Conservation (phyloP, 306 rosid genomes). For the Medicago arabica region DNA sequence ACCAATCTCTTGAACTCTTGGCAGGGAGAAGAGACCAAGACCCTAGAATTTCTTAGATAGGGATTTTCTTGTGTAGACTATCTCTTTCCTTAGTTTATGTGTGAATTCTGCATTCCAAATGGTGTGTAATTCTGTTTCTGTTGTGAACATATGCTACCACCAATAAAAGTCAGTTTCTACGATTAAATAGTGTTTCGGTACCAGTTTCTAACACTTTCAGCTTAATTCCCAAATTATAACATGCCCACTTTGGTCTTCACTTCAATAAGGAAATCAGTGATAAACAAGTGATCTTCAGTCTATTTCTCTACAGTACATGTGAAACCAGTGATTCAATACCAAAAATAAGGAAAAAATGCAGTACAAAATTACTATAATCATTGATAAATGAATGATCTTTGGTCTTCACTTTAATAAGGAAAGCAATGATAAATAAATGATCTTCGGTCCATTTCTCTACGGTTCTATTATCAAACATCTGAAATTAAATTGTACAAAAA, state of each 20-base stretch:
- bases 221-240: background rate
- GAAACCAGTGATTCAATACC: background rate
- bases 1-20: too few species aligned
- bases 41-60: too few species aligned
- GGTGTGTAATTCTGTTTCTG: too few species aligned
- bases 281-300: constrained; percentile 1
- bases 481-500: constrained; percentile 1
- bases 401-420: background rate
- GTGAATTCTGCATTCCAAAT: too few species aligned
- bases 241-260: background rate
- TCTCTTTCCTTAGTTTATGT: too few species aligned
- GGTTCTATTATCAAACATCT: background rate
- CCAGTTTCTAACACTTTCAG: too few species aligned
- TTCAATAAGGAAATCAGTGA: background rate
- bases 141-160: too few species aligned
- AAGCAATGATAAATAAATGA: constrained; percentile 17
- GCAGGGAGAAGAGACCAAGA: too few species aligned
- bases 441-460: background rate
- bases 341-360: background rate
- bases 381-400: constrained; percentile 4
- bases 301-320: constrained; percentile 14
- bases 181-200: too few species aligned
- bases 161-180: too few species aligned
- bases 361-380: background rate
- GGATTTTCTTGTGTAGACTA: too few species aligned